Base-by-base conservation (phyloP, 2,329 filamentous ascomycete species). In the Didymosphaeria variabile region DNA sequence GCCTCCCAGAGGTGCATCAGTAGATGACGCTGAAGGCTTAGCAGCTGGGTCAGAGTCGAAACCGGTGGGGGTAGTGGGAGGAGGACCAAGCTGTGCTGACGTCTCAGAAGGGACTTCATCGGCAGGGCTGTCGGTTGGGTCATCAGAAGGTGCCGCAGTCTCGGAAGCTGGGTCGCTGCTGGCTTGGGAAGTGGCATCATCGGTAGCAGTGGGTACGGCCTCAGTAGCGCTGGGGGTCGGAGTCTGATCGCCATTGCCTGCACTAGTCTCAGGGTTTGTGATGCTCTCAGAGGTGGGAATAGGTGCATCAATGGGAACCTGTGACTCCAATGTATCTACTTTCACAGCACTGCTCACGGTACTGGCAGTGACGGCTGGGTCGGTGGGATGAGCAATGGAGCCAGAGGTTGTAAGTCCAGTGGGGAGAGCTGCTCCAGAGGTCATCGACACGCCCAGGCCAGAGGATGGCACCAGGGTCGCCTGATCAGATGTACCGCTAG, bases 1-100 rank as follows among this genome's bases (percentile, higher is more conserved):
- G 21, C 45, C 54, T 40, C 47, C 64, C 19, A 65, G 66, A 32
- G 60, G 61, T 10, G 47, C 66, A 17, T 53, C 58, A 5, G 66
- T 67, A 21, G 63, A 58, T 15, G 59, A 60, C 19, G 59, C 38
- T 17, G 58, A 50, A 42, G 67, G 56, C 44, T 40, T 17, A 45
- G 46, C 23, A 51, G 15, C 52, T 38, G 46, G 59, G 21, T 50
- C 51, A 19, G 56, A 44, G 38, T 42, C 17, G 36, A 57, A 59
- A 31, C 57, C 59, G 0, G 63, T 60, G 15, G 63, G 45, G 26
- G 56, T 31, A 26, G 56, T 55, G 15, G 40, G 50, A 13, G 53
- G 53, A 26, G 52, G 53, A 19, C 19, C 53, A 46, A 55, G 53
- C 29, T 46, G 36, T 46, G 53, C 53, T 17, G 57, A 54, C 4